A percentile compares a stretch with the other conserved stretches of the same genome.
phyloP scores from a whole-genome alignment of 2,329 filamentous ascomycete genomes.

The Colletotrichum musae region DNA sequence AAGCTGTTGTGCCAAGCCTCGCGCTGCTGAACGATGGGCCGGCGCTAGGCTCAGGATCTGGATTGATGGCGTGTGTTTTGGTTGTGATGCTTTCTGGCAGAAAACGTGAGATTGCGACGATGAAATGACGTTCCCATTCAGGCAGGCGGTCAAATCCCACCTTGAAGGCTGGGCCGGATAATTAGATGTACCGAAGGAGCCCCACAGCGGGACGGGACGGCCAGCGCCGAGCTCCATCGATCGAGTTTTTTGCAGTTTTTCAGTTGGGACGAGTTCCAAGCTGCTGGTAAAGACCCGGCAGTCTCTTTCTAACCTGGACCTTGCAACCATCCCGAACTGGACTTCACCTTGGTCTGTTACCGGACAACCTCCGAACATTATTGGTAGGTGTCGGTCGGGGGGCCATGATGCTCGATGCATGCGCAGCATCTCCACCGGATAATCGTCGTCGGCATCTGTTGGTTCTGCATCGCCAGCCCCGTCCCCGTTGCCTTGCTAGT shows the following conservation, averaged over 20 bases:
- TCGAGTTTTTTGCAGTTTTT: constrained; percentile 24
- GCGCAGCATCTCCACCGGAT: constrained; percentile 3
- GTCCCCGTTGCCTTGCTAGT: background rate
- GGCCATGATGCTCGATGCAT: constrained; percentile 1
- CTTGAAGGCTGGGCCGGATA: background rate
- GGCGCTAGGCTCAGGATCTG: constrained; percentile 15
- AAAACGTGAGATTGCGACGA: constrained; percentile 37
- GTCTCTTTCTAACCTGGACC: constrained; percentile 38
- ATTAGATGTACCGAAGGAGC: background rate
- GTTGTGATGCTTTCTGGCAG: constrained; percentile 44
- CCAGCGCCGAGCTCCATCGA: constrained; percentile 39
- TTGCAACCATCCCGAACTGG: constrained; percentile 38
- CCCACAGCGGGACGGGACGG: constrained; percentile 41
- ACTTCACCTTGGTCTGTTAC: constrained; percentile 18
- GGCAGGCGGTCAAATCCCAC: constrained; percentile 33
- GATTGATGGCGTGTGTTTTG: constrained; percentile 36
- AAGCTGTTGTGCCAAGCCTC: constrained; percentile 24
- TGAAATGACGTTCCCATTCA: constrained; percentile 31
- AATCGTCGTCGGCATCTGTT: background rate
- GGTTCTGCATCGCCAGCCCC: background rate
- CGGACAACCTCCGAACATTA: constrained; percentile 17
- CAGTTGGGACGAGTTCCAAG: constrained; percentile 34
- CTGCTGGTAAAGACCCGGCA: constrained; percentile 32
- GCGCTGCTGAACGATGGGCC: constrained; percentile 21
- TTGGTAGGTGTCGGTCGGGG: constrained; percentile 13